Evolutionary conservation across 805 yeast genomes (phyloP).

Genomic region (Starmerella scarabaei): DNA sequence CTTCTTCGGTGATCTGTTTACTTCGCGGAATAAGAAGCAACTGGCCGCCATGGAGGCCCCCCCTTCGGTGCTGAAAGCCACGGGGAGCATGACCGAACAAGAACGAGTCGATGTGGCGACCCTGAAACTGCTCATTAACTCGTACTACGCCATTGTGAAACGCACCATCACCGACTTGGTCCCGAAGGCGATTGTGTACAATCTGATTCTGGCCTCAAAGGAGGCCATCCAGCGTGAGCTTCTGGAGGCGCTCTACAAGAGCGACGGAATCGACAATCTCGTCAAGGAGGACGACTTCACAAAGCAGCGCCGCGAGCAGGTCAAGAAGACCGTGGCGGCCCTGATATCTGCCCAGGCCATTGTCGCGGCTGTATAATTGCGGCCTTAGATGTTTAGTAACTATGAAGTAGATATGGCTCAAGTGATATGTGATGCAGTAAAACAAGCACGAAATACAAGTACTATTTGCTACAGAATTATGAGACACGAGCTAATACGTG

Average conservation of each 20-base stretch:
- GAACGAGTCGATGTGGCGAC: conserved; percentile 95
- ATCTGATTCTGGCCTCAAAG: conserved; percentile 67
- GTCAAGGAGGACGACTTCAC: conserved; percentile 87
- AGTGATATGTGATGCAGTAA: too few relatives aligned
- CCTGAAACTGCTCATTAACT: conserved; percentile 75
- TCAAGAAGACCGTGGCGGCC: conserved; percentile 88
- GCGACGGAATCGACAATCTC: conserved; percentile 55
- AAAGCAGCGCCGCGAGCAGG: conserved; percentile 86
- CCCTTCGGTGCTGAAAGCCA: conserved; percentile 82
- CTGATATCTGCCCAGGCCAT: conserved; percentile 79
- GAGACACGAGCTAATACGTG: too few relatives aligned
- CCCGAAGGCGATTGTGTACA: conserved; percentile 91
- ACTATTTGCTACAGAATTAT: too few relatives aligned
- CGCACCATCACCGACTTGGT: conserved; percentile 84
- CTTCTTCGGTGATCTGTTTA: conserved; percentile 89
- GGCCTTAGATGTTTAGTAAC: too few relatives aligned
- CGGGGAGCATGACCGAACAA: conserved; percentile 84
- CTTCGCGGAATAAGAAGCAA: conserved; percentile 83
- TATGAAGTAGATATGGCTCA: too few relatives aligned
- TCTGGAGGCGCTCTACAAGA: conserved; percentile 73
- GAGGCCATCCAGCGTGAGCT: conserved; percentile 84
- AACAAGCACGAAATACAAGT: too few relatives aligned
- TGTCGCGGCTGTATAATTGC: conserved; percentile 38
- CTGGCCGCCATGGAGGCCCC: conserved; percentile 94
- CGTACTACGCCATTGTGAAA: conserved; percentile 85